These are phyloP conservation scores for Xylariaceae sp. DNA, from an alignment of 2,329 filamentous ascomycete species.

Conservation along the genomic window DNA sequence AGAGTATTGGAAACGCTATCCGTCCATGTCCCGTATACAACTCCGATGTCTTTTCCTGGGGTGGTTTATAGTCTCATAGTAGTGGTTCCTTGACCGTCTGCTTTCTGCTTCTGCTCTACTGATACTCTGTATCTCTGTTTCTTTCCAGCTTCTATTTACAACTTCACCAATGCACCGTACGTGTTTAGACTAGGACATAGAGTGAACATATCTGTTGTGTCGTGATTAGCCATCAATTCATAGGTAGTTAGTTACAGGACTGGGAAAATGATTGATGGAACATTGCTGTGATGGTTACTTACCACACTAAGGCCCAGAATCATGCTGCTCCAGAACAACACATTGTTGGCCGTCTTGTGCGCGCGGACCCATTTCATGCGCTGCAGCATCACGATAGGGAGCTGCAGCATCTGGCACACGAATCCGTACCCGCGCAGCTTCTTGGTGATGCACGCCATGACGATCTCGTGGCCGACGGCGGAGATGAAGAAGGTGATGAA, in stretches of 20 bases:
- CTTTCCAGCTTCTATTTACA: not conserved
- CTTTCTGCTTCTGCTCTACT: not conserved
- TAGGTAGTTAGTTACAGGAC: not conserved
- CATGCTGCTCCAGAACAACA: slow-evolving; percentile 91
- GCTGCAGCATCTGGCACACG: slow-evolving; percentile 90
- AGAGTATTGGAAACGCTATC: not conserved
- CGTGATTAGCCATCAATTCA: slow-evolving; percentile 16
- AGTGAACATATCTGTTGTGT: slow-evolving; percentile 53
- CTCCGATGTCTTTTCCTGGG: not conserved
- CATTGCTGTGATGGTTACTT: slow-evolving; percentile 32
- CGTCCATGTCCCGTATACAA: not conserved
- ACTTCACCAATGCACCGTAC: not conserved
- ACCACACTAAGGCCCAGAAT: slow-evolving; percentile 80
- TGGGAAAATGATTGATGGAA: not conserved
- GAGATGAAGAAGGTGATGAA: slow-evolving; percentile 89
- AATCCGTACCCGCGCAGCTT: slow-evolving; percentile 95
- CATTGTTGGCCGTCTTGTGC: slow-evolving; percentile 77
- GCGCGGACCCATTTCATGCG: slow-evolving; percentile 73
- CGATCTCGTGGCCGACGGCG: slow-evolving; percentile 85
- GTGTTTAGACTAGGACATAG: slow-evolving; percentile 49
- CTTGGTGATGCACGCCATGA: slow-evolving; percentile 98
- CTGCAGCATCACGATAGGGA: slow-evolving; percentile 92
- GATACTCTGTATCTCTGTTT: not conserved
- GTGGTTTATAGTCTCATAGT: not conserved
- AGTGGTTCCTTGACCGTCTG: not conserved